Conservation (phyloP, 1,284 basidiomycete genomes). For the Malassezia nana region DNA sequence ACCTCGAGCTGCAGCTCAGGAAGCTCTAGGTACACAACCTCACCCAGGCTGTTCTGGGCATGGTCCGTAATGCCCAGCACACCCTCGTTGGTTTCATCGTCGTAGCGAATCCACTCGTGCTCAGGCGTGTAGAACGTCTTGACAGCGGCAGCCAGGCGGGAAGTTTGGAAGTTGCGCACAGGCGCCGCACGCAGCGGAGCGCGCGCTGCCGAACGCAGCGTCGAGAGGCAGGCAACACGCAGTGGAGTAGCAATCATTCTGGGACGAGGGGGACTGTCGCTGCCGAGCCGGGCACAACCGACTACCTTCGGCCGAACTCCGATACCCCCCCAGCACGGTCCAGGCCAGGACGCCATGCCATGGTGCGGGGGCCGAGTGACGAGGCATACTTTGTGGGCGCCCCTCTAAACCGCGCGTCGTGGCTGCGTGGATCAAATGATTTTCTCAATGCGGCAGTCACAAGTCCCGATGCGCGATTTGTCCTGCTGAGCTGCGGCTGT, state of each 20-base stretch:
- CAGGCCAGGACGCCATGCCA: too few relatives aligned
- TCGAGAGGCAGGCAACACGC: conserved; percentile 3
- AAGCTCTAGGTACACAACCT: conserved; percentile 95
- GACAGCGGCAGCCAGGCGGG: conserved; percentile 10
- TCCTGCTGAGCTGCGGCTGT: conserved; percentile 42
- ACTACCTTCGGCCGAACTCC: too few relatives aligned
- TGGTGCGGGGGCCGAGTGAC: neutral
- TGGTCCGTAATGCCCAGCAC: conserved; percentile 84
- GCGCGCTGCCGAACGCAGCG: conserved; percentile 5
- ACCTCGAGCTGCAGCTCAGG: conserved; percentile 63
- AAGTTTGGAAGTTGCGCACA: conserved; percentile 16
- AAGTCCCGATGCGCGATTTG: conserved; percentile 37
- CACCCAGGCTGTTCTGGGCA: conserved; percentile 82
- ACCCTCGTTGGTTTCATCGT: conserved; percentile 68
- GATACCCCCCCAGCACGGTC: too few relatives aligned
- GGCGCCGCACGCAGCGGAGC: neutral
- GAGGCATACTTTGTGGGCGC: conserved; percentile 25
- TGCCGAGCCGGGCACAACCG: too few relatives aligned
- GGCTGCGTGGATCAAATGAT: conserved; percentile 37
- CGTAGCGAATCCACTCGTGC: conserved; percentile 79
- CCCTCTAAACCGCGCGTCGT: conserved; percentile 42
- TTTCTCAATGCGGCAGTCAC: conserved; percentile 47
- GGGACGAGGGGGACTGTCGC: neutral
- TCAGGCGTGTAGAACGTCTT: conserved; percentile 58
- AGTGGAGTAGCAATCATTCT: conserved; percentile 14